A percentile compares a stretch with the other conserved stretches of the same genome.
Conservation (phyloP, 106 monocot species). For the Dactylorhiza incarnata region DNA sequence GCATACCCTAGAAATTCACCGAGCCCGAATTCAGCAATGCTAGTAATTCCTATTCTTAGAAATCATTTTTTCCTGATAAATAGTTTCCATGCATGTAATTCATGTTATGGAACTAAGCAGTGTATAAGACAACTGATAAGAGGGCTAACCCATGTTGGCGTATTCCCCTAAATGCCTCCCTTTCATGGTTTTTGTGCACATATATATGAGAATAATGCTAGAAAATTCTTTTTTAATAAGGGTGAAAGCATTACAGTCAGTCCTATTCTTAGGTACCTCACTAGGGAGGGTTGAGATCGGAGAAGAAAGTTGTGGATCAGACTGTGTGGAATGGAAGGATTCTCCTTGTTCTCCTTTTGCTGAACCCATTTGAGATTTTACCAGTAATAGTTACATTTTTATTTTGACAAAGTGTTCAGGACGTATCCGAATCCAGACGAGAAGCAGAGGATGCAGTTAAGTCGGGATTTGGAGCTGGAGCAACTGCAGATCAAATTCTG, state of each 20-base stretch:
- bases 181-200: too few relatives aligned
- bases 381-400: background rate
- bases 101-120: background rate
- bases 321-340: too few relatives aligned
- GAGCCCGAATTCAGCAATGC: constrained; percentile 8
- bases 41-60: constrained; percentile 11
- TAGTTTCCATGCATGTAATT: background rate
- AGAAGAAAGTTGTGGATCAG: too few relatives aligned
- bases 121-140: background rate
- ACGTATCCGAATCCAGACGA: constrained; percentile 92
- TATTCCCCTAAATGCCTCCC: too few relatives aligned
- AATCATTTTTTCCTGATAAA: background rate
- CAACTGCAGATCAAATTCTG: constrained; percentile 97
- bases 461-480: constrained; percentile 69
- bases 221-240: too few relatives aligned
- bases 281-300: too few relatives aligned
- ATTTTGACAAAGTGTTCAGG: constrained; percentile 55
- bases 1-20: constrained; percentile 10
- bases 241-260: too few relatives aligned
- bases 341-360: constrained; percentile 1
- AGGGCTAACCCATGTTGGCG: background rate
- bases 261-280: too few relatives aligned
- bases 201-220: too few relatives aligned
- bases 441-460: constrained; percentile 88
- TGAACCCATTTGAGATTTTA: background rate